Evolutionary conservation across 768 basidiomycete genomes (phyloP).

Genomic region (Termitomyces sp.): DNA sequence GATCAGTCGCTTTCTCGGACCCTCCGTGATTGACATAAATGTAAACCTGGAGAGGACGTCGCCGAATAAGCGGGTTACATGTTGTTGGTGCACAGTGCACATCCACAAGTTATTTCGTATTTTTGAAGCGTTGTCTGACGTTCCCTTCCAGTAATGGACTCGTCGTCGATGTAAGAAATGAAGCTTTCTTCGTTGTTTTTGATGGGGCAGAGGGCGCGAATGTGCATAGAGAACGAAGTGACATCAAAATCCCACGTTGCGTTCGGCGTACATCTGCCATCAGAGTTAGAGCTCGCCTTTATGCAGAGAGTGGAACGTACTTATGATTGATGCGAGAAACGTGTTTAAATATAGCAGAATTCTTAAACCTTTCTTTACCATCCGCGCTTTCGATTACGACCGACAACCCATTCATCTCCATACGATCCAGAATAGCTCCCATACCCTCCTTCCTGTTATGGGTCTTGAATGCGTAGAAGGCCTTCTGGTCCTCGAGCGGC

Average conservation of each 20-base stretch:
- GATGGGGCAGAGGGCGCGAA: background rate
- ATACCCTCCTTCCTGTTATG: constrained; percentile 26
- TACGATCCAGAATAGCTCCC: constrained; percentile 24
- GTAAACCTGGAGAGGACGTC: too few species aligned
- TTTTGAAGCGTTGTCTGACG: background rate
- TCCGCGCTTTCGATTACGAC: background rate
- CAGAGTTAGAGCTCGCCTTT: background rate
- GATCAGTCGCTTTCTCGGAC: too few species aligned
- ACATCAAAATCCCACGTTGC: background rate
- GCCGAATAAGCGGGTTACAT: background rate
- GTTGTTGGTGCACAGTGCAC: background rate
- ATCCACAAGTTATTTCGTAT: background rate
- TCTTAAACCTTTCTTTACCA: background rate
- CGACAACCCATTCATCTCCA: constrained; percentile 25
- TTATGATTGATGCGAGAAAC: constrained; percentile 2
- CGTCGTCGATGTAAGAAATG: background rate
- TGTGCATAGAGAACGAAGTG: background rate
- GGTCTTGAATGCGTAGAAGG: constrained; percentile 24
- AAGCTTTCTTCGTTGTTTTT: background rate
- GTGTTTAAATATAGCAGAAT: background rate
- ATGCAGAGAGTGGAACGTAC: background rate
- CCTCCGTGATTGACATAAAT: too few species aligned
- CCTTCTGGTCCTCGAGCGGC: constrained; percentile 15
- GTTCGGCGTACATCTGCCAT: background rate
- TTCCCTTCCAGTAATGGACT: background rate